These are phyloP conservation scores for Heritiera littoralis DNA, from an alignment of 345 rosid species.

Conservation along the genomic window DNA sequence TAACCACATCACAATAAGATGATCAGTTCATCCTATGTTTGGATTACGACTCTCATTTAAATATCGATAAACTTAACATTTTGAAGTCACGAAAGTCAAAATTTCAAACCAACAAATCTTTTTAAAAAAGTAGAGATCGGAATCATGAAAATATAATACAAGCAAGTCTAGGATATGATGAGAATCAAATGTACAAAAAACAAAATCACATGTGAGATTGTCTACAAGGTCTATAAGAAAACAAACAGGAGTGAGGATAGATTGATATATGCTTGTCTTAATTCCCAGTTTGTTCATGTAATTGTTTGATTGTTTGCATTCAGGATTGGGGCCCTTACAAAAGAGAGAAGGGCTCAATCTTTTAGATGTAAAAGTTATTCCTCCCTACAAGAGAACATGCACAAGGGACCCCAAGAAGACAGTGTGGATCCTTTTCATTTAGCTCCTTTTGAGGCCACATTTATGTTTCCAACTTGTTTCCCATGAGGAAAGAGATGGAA, in stretches of 20 bases:
- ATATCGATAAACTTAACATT: not conserved
- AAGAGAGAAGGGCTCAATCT: not conserved
- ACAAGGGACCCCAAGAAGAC: slow-evolving; percentile 21
- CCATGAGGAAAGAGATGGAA: slow-evolving; percentile 16
- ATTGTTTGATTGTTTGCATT: not conserved
- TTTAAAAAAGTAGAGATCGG: not conserved
- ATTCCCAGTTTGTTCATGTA: not conserved
- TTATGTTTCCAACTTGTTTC: slow-evolving; percentile 20
- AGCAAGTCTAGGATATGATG: not conserved
- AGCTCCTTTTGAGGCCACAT: slow-evolving; percentile 28
- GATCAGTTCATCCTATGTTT: no score
- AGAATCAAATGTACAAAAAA: not conserved
- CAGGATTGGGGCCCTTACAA: not conserved
- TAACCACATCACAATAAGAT: not conserved
- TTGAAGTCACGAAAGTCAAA: not conserved
- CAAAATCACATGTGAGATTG: not conserved
- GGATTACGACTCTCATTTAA: no score
- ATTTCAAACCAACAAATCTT: not conserved
- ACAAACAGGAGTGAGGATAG: not conserved
- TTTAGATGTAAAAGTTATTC: slow-evolving; percentile 22
- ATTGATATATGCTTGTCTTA: not conserved
- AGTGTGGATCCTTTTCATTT: slow-evolving; percentile 9
- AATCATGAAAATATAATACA: not conserved
- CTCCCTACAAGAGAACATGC: slow-evolving; percentile 25
- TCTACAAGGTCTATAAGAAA: not conserved